phyloP scores from a whole-genome alignment of 768 basidiomycete genomes.

The Tulasnella sp. region DNA sequence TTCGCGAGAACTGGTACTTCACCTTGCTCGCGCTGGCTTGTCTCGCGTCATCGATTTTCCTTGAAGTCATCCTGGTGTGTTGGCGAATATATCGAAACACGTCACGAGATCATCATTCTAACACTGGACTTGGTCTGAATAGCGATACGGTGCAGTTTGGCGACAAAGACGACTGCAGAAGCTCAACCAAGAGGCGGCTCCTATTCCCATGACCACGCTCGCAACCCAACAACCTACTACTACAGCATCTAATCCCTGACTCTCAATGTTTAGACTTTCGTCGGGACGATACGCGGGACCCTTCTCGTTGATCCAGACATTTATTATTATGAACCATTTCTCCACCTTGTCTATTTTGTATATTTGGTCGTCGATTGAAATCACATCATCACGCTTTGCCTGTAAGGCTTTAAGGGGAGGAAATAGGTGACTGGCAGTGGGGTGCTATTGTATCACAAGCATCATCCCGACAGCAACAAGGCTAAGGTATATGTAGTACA shows the following conservation, averaged over 20 bases:
- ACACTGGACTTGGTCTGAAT: neutral
- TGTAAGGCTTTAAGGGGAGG: neutral
- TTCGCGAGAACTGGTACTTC: constrained; percentile 35
- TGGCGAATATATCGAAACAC: neutral
- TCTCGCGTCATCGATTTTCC: neutral
- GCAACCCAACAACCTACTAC: neutral
- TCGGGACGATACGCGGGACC: neutral
- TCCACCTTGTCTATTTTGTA: neutral
- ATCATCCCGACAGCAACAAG: neutral
- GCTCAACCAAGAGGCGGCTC: neutral
- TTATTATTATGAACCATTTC: constrained; percentile 1
- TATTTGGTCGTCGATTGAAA: neutral
- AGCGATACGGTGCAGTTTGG: constrained; percentile 17
- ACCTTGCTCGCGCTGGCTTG: constrained; percentile 32
- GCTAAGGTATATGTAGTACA: constrained; percentile 10
- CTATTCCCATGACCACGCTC: neutral
- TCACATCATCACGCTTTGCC: neutral
- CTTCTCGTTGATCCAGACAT: neutral
- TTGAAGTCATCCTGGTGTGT: constrained; percentile 32
- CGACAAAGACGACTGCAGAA: constrained; percentile 4
- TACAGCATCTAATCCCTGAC: constrained; percentile 1
- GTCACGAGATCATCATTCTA: neutral
- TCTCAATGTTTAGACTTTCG: neutral
- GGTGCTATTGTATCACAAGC: neutral
- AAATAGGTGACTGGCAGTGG: neutral